Evolutionary conservation across 306 rosid species (phyloP), one percentile per base, ranked within the genome.

Genomic region (Medicago lupulina): DNA sequence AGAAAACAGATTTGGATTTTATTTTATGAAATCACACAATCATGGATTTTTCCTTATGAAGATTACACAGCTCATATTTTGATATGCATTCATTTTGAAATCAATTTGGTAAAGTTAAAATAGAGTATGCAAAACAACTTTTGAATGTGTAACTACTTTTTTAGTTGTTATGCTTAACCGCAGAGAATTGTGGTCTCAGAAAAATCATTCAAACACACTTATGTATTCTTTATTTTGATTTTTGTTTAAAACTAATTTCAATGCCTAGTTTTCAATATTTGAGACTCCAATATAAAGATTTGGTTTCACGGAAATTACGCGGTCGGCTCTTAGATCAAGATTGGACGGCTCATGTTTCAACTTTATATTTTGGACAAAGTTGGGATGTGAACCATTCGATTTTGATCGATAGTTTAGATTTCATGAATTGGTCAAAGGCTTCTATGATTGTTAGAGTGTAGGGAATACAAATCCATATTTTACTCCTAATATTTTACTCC

Each of bases 211-310:
- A 1, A 44, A 53, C 54, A 17, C 16, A 36, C 49, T 55, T 59
- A 2, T 58, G 16, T 55, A 8, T 67, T 77, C 15, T 16, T 67
- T n/a, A 38, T 51, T 53, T 67, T 57, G 28, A 15, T 57, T 68
- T 19, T 15, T 65, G 7, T 8, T 43, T 17, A 1, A 6, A 31
- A 61, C 8, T 61, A 14, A 15, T 31, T 61, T 21, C 21, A 76
- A 76, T 23, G 66, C 19, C 65, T 44, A 39, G 16, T 66, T 43
- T 43, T 21, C 55, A 50, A 50, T 14, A 6, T 15, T 7, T 15
- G 19, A 50, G 19, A 50, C 55, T 50, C 55, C 3, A 50, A n/a
- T 50, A 50, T 50, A 50, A 50, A 1, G 8, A 50, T 50, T 53
- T 53, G 13, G 10, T 53, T 53, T 53, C 59, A 8, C 6, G 11